Percentiles rank a stretch among this genome's conserved stretches.
These are phyloP conservation scores for Mycena galopus DNA, from an alignment of 768 basidiomycete genomes.

Conservation along the genomic window DNA sequence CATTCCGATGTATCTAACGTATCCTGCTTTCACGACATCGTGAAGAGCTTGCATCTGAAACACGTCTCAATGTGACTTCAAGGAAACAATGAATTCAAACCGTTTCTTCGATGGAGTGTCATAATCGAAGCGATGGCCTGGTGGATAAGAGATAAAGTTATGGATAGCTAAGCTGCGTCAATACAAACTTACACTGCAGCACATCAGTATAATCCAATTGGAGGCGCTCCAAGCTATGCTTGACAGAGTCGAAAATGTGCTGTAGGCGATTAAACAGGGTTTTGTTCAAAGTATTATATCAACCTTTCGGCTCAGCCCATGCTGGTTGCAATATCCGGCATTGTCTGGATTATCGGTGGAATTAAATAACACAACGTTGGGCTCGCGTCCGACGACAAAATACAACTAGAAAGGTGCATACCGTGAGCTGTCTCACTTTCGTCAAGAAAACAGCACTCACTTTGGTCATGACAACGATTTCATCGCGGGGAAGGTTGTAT, in stretches of 20 bases:
- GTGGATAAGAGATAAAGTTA: neutral
- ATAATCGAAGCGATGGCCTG: constrained; percentile 68
- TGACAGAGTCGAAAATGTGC: constrained; percentile 81
- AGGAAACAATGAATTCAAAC: constrained; percentile 40
- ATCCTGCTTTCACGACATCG: constrained; percentile 75
- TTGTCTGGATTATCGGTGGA: constrained; percentile 46
- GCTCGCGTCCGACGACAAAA: constrained; percentile 46
- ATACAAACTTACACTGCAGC: constrained; percentile 66
- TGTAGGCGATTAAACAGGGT: no score
- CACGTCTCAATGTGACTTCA: neutral
- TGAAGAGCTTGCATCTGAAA: constrained; percentile 78
- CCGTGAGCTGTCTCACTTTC: neutral
- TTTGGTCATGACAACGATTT: constrained; percentile 86
- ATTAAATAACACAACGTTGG: constrained; percentile 28
- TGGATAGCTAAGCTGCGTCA: constrained; percentile 46
- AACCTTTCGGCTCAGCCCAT: constrained; percentile 62
- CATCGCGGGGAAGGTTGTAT: constrained; percentile 75
- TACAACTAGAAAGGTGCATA: constrained; percentile 50
- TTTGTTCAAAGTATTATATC: neutral
- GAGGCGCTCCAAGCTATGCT: constrained; percentile 71
- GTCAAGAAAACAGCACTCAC: constrained; percentile 45
- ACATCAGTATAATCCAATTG: constrained; percentile 85
- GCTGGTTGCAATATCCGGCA: constrained; percentile 68
- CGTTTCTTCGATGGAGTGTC: constrained; percentile 73
- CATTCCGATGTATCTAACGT: constrained; percentile 73